Percentiles rank a stretch among this genome's conserved stretches.
Conservation (phyloP, 257 asterid species). For the Fraxinus cuspidata region DNA sequence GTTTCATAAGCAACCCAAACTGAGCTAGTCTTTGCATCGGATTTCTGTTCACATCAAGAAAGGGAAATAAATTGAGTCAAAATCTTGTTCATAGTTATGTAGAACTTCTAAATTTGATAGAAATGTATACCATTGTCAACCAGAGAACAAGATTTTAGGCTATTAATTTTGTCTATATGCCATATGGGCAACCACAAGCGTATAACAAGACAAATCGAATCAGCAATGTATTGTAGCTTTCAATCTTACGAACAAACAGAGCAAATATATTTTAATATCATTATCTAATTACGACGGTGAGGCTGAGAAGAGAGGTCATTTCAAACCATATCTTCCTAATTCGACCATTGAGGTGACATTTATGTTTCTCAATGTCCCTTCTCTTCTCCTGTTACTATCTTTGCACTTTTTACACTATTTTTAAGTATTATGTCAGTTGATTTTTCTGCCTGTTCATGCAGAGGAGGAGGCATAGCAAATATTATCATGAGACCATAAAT, state of each 20-base stretch:
- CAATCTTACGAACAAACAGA: no score
- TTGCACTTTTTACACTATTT: neutral
- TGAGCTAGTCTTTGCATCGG: no score
- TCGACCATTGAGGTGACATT: neutral
- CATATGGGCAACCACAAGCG: neutral
- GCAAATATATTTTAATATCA: no score
- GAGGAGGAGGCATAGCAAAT: neutral
- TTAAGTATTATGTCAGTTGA: neutral
- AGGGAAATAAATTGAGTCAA: neutral
- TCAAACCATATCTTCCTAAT: neutral
- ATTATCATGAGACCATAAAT: neutral
- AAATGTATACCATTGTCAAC: neutral
- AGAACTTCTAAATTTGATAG: no score
- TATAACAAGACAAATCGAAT: no score
- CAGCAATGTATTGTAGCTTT: neutral
- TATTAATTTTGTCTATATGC: neutral
- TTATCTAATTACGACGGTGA: neutral
- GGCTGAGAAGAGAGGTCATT: neutral
- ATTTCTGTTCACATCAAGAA: neutral
- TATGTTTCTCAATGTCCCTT: neutral
- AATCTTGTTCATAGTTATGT: no score
- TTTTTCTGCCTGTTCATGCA: neutral
- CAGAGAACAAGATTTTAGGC: neutral
- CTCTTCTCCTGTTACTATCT: neutral
- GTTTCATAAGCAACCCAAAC: neutral